A percentile compares a stretch with the other conserved stretches of the same genome.
phyloP scores from a whole-genome alignment of 352 stramenopile genomes.

The Plasmopara muralis region DNA sequence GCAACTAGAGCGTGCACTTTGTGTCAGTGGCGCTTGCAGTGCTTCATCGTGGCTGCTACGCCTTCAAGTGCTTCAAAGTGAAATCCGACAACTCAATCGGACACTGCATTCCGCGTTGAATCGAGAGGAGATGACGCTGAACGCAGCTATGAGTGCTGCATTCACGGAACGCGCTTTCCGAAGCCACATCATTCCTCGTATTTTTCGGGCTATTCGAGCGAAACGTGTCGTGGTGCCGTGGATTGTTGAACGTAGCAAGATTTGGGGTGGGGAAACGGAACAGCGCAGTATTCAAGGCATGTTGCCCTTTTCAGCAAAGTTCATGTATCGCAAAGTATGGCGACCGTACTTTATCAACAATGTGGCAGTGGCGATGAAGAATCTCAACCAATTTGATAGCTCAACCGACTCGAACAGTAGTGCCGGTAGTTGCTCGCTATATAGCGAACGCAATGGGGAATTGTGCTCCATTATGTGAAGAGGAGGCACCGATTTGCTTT shows the following conservation, averaged over 20 bases:
- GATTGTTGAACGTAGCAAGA: slow-evolving; percentile 80
- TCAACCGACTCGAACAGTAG: slow-evolving; percentile 16
- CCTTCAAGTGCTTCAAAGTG: slow-evolving; percentile 56
- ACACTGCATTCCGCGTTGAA: slow-evolving; percentile 65
- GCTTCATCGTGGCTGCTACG: slow-evolving; percentile 52
- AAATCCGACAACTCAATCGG: slow-evolving; percentile 60
- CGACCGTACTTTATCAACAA: slow-evolving; percentile 77
- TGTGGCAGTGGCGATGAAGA: slow-evolving; percentile 71
- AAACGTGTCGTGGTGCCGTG: slow-evolving; percentile 81
- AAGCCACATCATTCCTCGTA: slow-evolving; percentile 64
- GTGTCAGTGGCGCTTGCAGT: slow-evolving; percentile 30
- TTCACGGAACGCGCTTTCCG: slow-evolving; percentile 74
- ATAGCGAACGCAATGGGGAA: slow-evolving; percentile 29
- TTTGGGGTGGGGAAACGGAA: slow-evolving; percentile 71
- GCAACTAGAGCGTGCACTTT: slow-evolving; percentile 43
- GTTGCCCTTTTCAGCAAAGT: slow-evolving; percentile 68
- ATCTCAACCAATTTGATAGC: slow-evolving; percentile 65
- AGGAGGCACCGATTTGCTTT: slow-evolving; percentile 4
- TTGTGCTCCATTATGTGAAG: slow-evolving; percentile 35
- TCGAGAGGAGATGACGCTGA: slow-evolving; percentile 62
- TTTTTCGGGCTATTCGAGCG: slow-evolving; percentile 67
- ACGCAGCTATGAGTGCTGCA: slow-evolving; percentile 46
- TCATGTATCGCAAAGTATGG: slow-evolving; percentile 83
- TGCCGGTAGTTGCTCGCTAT: slow-evolving; percentile 15
- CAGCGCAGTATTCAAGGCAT: slow-evolving; percentile 60